Evolutionary conservation across 2,329 filamentous ascomycete genomes (phyloP).

Genomic region (Zymoseptoria crescenta): DNA sequence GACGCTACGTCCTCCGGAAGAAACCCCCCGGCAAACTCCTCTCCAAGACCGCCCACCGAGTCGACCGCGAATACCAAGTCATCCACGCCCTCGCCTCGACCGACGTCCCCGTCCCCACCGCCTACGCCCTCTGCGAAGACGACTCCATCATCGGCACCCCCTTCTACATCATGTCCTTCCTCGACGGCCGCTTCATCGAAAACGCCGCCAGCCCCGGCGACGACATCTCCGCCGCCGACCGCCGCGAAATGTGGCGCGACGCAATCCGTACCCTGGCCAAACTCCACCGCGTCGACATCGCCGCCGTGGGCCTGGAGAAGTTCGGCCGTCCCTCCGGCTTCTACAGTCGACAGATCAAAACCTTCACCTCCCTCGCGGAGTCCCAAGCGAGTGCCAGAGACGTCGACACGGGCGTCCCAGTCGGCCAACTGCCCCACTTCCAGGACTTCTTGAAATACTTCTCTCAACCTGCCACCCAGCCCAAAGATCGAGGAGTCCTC

Average conservation of each 20-base stretch:
- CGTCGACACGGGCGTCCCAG: constrained; percentile 64
- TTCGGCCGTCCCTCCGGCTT: constrained; percentile 73
- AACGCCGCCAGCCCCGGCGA: constrained; percentile 69
- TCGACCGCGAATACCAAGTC: constrained; percentile 90
- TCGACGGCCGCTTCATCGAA: constrained; percentile 88
- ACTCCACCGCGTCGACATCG: constrained; percentile 68
- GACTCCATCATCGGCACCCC: constrained; percentile 70
- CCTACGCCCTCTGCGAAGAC: constrained; percentile 82
- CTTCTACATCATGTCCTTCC: constrained; percentile 96
- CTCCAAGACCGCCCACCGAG: constrained; percentile 88
- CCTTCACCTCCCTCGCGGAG: constrained; percentile 68
- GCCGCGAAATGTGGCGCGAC: constrained; percentile 75
- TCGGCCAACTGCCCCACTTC: constrained; percentile 79
- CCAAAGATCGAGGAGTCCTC: constrained; percentile 66
- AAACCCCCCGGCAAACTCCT: constrained; percentile 90
- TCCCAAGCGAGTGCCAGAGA: constrained; percentile 71
- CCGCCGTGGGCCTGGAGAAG: constrained; percentile 56
- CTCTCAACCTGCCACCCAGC: constrained; percentile 58
- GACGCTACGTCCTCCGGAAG: constrained; percentile 84
- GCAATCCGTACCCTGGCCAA: constrained; percentile 76
- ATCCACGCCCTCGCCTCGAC: constrained; percentile 73
- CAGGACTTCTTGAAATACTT: constrained; percentile 75
- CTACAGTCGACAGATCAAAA: constrained; percentile 77
- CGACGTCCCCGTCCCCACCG: constrained; percentile 76
- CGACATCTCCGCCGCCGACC: constrained; percentile 54